Conservation (phyloP, 305 asterid species). For the Fraxinus floribunda region DNA sequence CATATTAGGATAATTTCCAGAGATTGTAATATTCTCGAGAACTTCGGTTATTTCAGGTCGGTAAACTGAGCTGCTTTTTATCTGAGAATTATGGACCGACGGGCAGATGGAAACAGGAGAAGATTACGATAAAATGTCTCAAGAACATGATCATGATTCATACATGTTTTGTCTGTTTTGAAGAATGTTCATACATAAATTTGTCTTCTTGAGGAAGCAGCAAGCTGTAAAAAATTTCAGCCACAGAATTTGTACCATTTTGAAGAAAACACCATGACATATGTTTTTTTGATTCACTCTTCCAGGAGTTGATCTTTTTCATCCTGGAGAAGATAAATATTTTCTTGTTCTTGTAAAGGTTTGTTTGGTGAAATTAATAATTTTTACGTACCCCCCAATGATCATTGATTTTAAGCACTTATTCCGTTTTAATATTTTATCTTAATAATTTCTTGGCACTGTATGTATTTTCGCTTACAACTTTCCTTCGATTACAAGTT, state of each 20-base stretch:
- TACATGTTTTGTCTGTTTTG: slow-evolving; percentile 15
- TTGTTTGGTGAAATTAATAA: neutral
- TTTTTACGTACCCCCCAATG: neutral
- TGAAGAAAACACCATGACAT: slow-evolving; percentile 13
- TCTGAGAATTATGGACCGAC: neutral
- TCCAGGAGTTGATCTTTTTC: neutral
- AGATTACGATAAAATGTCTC: slow-evolving; percentile 22
- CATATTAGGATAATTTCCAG: neutral
- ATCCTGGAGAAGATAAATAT: neutral
- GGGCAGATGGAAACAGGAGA: slow-evolving; percentile 26
- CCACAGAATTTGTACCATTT: slow-evolving; percentile 30
- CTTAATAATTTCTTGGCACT: neutral
- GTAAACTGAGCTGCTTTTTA: slow-evolving; percentile 9
- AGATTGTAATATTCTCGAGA: slow-evolving; percentile 13
- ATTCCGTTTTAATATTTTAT: neutral
- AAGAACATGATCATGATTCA: slow-evolving; percentile 28
- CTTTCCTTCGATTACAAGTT: neutral
- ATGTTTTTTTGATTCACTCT: slow-evolving; percentile 17
- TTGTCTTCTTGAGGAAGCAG: slow-evolving; percentile 33
- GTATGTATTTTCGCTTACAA: neutral
- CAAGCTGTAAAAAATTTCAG: slow-evolving; percentile 25
- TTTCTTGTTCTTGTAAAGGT: slow-evolving; percentile 24
- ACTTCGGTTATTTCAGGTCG: slow-evolving; percentile 34
- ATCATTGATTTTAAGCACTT: neutral
- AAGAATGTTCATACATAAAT: slow-evolving; percentile 20